These are phyloP conservation scores for Celoporthe dispersa DNA, from an alignment of 2,329 filamentous ascomycete genomes.

Conservation along the genomic window DNA sequence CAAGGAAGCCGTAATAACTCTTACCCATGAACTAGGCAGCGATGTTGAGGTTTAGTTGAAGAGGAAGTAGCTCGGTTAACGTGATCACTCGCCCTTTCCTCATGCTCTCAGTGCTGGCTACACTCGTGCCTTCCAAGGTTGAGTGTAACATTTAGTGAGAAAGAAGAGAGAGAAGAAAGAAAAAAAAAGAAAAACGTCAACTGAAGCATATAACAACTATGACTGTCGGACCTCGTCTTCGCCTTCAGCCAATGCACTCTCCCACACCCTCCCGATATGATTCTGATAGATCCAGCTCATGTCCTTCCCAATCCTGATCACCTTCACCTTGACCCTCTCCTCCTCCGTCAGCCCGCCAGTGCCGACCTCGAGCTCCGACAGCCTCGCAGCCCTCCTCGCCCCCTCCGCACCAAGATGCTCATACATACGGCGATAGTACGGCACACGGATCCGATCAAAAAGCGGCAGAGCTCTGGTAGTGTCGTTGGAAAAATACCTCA, in stretches of 20 bases:
- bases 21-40: too few relatives aligned
- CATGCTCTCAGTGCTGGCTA: too few relatives aligned
- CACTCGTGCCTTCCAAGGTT: too few relatives aligned
- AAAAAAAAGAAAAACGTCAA: too few relatives aligned
- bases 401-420: conserved; percentile 21
- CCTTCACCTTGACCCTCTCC: conserved; percentile 28
- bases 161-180: too few relatives aligned
- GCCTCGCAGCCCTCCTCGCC: conserved; percentile 18
- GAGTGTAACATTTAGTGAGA: too few relatives aligned
- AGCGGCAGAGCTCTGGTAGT: conserved; percentile 33
- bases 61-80: too few relatives aligned
- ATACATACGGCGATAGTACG: conserved; percentile 39
- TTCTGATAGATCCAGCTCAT: conserved; percentile 32
- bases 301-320: conserved; percentile 28
- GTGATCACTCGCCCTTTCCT: too few relatives aligned
- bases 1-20: too few relatives aligned
- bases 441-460: conserved; percentile 37
- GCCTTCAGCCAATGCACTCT: conserved; percentile 15
- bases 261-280: conserved; percentile 30
- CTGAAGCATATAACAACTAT: not conserved
- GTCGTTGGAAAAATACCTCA: conserved; percentile 35
- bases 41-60: too few relatives aligned
- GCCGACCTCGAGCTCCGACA: conserved; percentile 25
- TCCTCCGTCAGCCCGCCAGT: conserved; percentile 25
- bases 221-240: not conserved